phyloP scores from a whole-genome alignment of 352 stramenopile genomes.

The Phytophthora kernoviae region DNA sequence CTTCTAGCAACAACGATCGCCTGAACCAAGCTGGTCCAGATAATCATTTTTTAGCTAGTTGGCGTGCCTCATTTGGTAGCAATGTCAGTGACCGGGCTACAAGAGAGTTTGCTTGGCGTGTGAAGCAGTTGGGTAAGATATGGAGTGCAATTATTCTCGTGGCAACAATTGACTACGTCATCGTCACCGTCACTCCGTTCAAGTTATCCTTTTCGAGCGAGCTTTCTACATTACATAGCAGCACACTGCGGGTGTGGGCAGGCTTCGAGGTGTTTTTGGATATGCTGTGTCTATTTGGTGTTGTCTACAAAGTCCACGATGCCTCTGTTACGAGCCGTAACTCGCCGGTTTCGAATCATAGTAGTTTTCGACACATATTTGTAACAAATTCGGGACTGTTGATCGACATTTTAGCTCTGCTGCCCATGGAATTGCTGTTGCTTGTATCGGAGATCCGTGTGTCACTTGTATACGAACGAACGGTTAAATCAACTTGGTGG shows the following conservation, averaged over 20 bases:
- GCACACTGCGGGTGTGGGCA: conserved; percentile 34
- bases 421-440: conserved; percentile 44
- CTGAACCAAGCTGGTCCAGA: neutral
- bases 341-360: neutral
- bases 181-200: conserved; percentile 34
- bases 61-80: neutral
- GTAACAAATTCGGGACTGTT: neutral
- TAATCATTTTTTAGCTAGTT: neutral
- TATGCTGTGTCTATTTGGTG: conserved; percentile 35
- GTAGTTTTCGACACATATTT: neutral
- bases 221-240: conserved; percentile 17
- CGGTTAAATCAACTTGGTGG: neutral
- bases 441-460: conserved; percentile 35
- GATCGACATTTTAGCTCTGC: conserved; percentile 35
- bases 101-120: conserved; percentile 34
- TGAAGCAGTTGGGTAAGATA: conserved; percentile 33
- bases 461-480: conserved; percentile 7
- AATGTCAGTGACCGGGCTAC: neutral
- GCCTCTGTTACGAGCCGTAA: conserved; percentile 31
- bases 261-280: conserved; percentile 50
- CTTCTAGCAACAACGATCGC: neutral
- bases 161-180: conserved; percentile 38
- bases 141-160: conserved; percentile 52
- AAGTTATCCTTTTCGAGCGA: conserved; percentile 53
- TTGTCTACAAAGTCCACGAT: conserved; percentile 23